phyloP scores from a whole-genome alignment of 2,329 filamentous ascomycete species.

The Sporothrix brasiliensis region DNA sequence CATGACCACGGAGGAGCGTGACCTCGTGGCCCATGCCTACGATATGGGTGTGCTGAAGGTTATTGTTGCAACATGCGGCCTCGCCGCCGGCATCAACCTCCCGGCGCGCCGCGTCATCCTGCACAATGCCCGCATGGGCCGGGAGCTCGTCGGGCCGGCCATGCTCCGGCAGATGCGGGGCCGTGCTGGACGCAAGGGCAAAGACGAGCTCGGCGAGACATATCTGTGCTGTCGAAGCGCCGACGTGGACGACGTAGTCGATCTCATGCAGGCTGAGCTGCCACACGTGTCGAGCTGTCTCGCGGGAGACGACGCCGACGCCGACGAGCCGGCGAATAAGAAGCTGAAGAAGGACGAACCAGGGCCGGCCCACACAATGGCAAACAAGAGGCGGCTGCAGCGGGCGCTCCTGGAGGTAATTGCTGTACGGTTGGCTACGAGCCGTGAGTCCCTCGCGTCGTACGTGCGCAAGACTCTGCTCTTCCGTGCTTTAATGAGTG shows the following conservation, averaged over 20 bases:
- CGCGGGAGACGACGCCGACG: background rate
- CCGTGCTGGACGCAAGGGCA: slow-evolving; percentile 75
- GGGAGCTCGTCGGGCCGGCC: slow-evolving; percentile 73
- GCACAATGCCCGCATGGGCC: slow-evolving; percentile 74
- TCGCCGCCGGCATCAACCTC: slow-evolving; percentile 82
- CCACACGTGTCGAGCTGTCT: slow-evolving; percentile 71
- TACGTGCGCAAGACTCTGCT: slow-evolving; percentile 71
- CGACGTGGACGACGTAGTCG: slow-evolving; percentile 70
- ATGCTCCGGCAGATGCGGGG: slow-evolving; percentile 83
- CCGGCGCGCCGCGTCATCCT: slow-evolving; percentile 73
- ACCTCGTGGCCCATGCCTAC: slow-evolving; percentile 70
- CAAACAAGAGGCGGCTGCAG: slow-evolving; percentile 66
- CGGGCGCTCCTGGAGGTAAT: slow-evolving; percentile 73
- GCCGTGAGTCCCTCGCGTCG: slow-evolving; percentile 64
- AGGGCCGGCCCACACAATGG: slow-evolving; percentile 12
- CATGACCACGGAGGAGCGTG: slow-evolving; percentile 74
- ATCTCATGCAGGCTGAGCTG: slow-evolving; percentile 72
- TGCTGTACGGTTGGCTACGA: slow-evolving; percentile 67
- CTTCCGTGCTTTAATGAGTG: slow-evolving; percentile 55
- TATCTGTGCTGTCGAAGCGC: slow-evolving; percentile 71
- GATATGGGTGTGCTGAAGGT: slow-evolving; percentile 69
- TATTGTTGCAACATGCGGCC: slow-evolving; percentile 75
- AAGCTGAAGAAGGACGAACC: background rate
- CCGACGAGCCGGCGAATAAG: slow-evolving; percentile 52
- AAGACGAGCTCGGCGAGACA: slow-evolving; percentile 75